A percentile compares a stretch with the other conserved stretches of the same genome.
phyloP scores from a whole-genome alignment of 768 basidiomycete genomes.

The Xanthoconium purpureum region DNA sequence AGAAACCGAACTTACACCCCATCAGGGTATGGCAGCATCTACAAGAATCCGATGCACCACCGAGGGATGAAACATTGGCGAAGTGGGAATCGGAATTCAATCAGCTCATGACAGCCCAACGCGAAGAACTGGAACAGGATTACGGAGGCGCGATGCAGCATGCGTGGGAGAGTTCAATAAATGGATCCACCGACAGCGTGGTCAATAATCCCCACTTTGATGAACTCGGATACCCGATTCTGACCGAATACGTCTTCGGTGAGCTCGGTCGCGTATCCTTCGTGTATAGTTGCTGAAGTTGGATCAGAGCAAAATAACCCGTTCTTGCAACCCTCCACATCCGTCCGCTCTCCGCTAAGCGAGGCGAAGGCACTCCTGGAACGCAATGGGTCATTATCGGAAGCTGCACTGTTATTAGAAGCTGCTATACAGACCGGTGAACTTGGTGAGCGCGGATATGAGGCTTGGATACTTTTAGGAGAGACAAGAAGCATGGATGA shows the following conservation, averaged over 20 bases:
- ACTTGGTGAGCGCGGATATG: slow-evolving; percentile 76
- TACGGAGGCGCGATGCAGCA: slow-evolving; percentile 59
- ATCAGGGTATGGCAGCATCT: slow-evolving; percentile 61
- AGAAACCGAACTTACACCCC: slow-evolving; percentile 1
- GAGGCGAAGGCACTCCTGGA: slow-evolving; percentile 77
- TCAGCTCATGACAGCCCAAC: slow-evolving; percentile 66
- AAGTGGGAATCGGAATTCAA: slow-evolving; percentile 86
- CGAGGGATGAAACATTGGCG: slow-evolving; percentile 59
- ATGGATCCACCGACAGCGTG: slow-evolving; percentile 38
- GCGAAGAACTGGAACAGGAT: slow-evolving; percentile 64
- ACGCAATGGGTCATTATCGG: slow-evolving; percentile 81
- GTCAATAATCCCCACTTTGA: slow-evolving; percentile 49
- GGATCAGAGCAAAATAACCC: slow-evolving; percentile 67
- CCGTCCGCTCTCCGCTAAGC: slow-evolving; percentile 48
- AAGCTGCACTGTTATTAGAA: slow-evolving; percentile 84
- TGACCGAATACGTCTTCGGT: slow-evolving; percentile 79
- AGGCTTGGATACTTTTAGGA: slow-evolving; percentile 90
- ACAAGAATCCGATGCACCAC: slow-evolving; percentile 55
- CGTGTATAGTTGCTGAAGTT: slow-evolving; percentile 1
- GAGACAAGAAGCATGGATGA: slow-evolving; percentile 90
- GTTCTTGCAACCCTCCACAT: slow-evolving; percentile 51
- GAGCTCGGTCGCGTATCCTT: slow-evolving; percentile 5
- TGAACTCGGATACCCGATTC: slow-evolving; percentile 71
- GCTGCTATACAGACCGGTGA: slow-evolving; percentile 85
- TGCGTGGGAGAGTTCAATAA: slow-evolving; percentile 59